These are phyloP conservation scores for Ophiocordyceps unilateralis DNA, from an alignment of 2,329 filamentous ascomycete genomes.

Conservation along the genomic window DNA sequence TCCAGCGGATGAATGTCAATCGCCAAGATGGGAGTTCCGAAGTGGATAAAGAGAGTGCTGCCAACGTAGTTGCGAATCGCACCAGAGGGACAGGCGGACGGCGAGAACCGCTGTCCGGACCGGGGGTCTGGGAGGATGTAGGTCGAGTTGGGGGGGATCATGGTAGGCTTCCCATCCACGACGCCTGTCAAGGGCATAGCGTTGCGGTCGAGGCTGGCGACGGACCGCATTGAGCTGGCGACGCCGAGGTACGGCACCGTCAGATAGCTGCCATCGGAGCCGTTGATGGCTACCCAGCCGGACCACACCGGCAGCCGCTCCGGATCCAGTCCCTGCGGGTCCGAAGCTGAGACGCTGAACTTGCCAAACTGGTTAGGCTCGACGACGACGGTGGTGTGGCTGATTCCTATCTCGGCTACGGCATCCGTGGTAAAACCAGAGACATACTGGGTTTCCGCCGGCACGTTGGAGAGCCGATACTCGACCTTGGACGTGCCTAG, in stretches of 20 bases:
- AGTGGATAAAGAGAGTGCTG: background rate
- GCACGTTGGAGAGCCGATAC: slow-evolving; percentile 1
- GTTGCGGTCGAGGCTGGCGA: background rate
- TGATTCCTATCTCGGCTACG: slow-evolving; percentile 1
- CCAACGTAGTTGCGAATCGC: background rate
- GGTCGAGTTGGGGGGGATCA: background rate
- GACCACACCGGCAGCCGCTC: slow-evolving; percentile 3
- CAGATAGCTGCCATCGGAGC: slow-evolving; percentile 2
- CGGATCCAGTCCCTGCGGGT: background rate
- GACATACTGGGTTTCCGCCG: background rate
- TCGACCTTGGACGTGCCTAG: background rate
- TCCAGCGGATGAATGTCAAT: background rate
- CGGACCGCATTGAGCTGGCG: background rate
- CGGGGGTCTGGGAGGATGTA: background rate
- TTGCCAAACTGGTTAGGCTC: slow-evolving; percentile 1
- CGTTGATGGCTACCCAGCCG: slow-evolving; percentile 3
- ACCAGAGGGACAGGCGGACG: background rate
- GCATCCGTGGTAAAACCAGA: background rate
- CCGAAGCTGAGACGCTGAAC: slow-evolving; percentile 1
- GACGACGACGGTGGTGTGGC: slow-evolving; percentile 1
- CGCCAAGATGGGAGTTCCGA: background rate
- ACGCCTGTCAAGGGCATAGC: background rate
- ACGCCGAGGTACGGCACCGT: slow-evolving; percentile 4
- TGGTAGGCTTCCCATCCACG: background rate
- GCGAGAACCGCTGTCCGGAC: background rate